phyloP scores from a whole-genome alignment of 1,139 yeast species.

The Candida labiduridarum region DNA sequence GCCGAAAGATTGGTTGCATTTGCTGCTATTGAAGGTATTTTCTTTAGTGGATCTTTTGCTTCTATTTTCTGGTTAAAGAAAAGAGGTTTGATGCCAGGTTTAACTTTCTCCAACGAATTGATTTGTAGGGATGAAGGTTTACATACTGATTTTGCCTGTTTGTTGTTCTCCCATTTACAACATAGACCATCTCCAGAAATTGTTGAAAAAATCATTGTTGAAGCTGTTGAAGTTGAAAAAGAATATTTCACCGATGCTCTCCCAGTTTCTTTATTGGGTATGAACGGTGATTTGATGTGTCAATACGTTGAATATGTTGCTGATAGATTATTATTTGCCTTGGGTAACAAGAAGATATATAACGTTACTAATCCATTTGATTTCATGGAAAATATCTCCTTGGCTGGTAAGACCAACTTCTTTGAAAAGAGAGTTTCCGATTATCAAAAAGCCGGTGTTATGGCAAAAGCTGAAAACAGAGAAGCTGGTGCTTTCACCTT shows the following conservation, averaged over 20 bases:
- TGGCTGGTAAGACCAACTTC: slow-evolving; percentile 98
- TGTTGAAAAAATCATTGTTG: slow-evolving; percentile 84
- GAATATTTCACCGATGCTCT: slow-evolving; percentile 92
- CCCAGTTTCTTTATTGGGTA: slow-evolving; percentile 89
- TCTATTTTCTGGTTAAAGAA: slow-evolving; percentile 97
- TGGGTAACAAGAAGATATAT: slow-evolving; percentile 88
- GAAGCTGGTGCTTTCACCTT: slow-evolving; percentile 41
- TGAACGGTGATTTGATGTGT: slow-evolving; percentile 90
- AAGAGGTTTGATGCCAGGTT: slow-evolving; percentile 98
- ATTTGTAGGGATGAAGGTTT: slow-evolving; percentile 98
- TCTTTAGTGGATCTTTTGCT: slow-evolving; percentile 97
- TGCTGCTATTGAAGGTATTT: slow-evolving; percentile 98
- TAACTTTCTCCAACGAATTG: slow-evolving; percentile 93
- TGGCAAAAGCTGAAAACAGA: slow-evolving; percentile 54
- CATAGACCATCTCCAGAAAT: slow-evolving; percentile 81
- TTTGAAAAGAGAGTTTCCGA: slow-evolving; percentile 98
- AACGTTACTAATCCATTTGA: slow-evolving; percentile 94
- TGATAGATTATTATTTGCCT: slow-evolving; percentile 85
- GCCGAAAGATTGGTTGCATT: slow-evolving; percentile 97
- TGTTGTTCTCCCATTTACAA: slow-evolving; percentile 88
- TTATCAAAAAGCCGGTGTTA: slow-evolving; percentile 98
- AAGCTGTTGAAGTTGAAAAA: slow-evolving; percentile 94
- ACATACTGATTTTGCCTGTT: slow-evolving; percentile 97
- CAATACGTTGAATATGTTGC: slow-evolving; percentile 98
- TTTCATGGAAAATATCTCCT: slow-evolving; percentile 96